Conservation (phyloP, 2,329 filamentous ascomycete species). For the Hypoxylon sp. region DNA sequence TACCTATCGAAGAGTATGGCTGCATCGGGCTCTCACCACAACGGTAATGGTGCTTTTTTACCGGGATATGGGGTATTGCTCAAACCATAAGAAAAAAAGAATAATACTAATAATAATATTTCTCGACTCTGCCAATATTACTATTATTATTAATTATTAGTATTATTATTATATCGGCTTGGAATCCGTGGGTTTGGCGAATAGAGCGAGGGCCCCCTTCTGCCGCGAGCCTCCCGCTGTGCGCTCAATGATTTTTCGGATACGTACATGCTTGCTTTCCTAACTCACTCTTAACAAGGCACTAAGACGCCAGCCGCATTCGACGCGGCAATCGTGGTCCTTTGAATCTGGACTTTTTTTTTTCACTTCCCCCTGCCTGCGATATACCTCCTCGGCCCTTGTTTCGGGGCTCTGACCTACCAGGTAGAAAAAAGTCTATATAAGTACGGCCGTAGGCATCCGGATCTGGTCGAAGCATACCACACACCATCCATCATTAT, state of each 20-base stretch:
- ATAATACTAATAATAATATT: too few relatives aligned
- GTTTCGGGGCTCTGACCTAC: slow-evolving; percentile 27
- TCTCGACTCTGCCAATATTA: too few relatives aligned
- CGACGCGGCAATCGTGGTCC: slow-evolving; percentile 31
- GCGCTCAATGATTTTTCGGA: slow-evolving; percentile 32
- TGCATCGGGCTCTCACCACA: slow-evolving; percentile 35
- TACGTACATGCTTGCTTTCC: slow-evolving; percentile 34
- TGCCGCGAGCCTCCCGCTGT: slow-evolving; percentile 36
- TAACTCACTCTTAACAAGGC: too few relatives aligned
- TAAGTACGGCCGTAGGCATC: slow-evolving; percentile 36
- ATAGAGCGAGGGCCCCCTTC: slow-evolving; percentile 28
- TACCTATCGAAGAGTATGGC: slow-evolving; percentile 35
- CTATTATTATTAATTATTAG: too few relatives aligned
- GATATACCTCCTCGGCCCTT: slow-evolving; percentile 29
- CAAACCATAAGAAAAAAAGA: too few relatives aligned
- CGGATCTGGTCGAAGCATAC: slow-evolving; percentile 22
- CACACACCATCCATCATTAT: slow-evolving; percentile 31
- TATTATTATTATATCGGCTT: slow-evolving; percentile 29
- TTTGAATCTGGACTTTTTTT: slow-evolving; percentile 25
- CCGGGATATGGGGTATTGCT: too few relatives aligned
- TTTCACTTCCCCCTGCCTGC: slow-evolving; percentile 25
- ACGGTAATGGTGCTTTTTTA: slow-evolving; percentile 33
- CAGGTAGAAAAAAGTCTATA: slow-evolving; percentile 22
- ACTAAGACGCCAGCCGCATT: slow-evolving; percentile 35
- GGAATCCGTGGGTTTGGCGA: slow-evolving; percentile 28